phyloP scores from a whole-genome alignment of 352 stramenopile species.

The Pythium angustatum region DNA sequence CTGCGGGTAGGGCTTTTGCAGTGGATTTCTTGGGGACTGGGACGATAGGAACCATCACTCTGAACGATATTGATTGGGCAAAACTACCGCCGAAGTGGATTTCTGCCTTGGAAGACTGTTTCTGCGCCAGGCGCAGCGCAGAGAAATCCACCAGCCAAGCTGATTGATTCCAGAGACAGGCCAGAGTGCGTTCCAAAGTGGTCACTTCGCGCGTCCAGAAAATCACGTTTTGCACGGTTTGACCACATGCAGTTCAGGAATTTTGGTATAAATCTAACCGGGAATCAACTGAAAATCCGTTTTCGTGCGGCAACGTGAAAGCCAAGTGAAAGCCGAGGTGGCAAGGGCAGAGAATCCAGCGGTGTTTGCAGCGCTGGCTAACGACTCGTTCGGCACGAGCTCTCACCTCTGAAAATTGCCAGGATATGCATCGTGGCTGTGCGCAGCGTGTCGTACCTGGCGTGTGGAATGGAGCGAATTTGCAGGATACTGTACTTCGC shows the following conservation, averaged over 20 bases:
- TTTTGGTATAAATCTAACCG: background rate
- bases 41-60: slow-evolving; percentile 14
- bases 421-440: too few species aligned
- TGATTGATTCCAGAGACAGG: slow-evolving; percentile 18
- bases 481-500: too few species aligned
- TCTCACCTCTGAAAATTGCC: too few species aligned
- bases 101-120: slow-evolving; percentile 25
- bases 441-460: too few species aligned
- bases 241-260: background rate
- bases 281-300: background rate
- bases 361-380: too few species aligned
- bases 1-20: slow-evolving; percentile 19
- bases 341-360: too few species aligned
- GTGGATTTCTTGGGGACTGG: slow-evolving; percentile 25
- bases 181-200: background rate
- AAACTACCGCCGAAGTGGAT: slow-evolving; percentile 23
- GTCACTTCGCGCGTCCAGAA: slow-evolving; percentile 9
- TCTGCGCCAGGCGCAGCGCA: slow-evolving; percentile 12
- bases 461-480: too few species aligned
- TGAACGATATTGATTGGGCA: slow-evolving; percentile 7
- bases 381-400: too few species aligned
- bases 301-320: slow-evolving; percentile 1
- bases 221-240: background rate
- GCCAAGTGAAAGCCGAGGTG: too few species aligned
- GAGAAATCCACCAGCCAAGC: slow-evolving; percentile 27